Base-by-base conservation (phyloP, 805 yeast species). In the Sugiyamaella marilandica region DNA sequence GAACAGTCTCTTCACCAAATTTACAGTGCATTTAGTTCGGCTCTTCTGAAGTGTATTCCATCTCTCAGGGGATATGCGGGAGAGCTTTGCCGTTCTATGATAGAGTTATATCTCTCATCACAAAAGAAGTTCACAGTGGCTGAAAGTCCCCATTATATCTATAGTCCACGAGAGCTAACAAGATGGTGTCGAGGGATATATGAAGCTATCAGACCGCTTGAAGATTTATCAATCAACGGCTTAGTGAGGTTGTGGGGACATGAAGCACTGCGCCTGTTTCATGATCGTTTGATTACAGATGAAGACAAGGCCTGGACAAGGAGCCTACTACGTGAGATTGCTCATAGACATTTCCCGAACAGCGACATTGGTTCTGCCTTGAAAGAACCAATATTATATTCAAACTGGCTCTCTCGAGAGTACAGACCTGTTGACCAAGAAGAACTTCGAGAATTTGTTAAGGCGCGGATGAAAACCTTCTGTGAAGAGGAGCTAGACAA, bases 111-210 rank as follows among this genome's bases (percentile, higher is more conserved):
- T 65, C 55, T 62, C 0, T 53, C 60, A 24, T 77, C 84, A 10
- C 75, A 70, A 41, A 44, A 54, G 0, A 55, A 61, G 1, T 81
- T 86, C 58, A 66, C 73, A 0, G 49, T 69, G 0, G 52, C 53
- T 5, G 44, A 55, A 0, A 80, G 75, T 31, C 70, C 79, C 1
- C 92, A 87, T 62, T 88, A 89, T 61, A 71, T 87, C 0, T 85
- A 84, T 63, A 84, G 95, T 19, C 98, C 98, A 0, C 81, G 98
- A 65, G 98, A 91, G 65, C 74, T 91, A 11, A 89, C 97, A 0
- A 72, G 98, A 53, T 88, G 96, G 95, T 74, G 81, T 1, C 75
- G 85, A 53, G 95, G 96, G n/a, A 67, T 91, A 1, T 74, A 80
- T 45, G 78, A 76, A 34, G 80, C 82, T 0, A 60, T 78, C 32